Conservation (phyloP, 306 rosid genomes). For the Sicyos edulis region DNA sequence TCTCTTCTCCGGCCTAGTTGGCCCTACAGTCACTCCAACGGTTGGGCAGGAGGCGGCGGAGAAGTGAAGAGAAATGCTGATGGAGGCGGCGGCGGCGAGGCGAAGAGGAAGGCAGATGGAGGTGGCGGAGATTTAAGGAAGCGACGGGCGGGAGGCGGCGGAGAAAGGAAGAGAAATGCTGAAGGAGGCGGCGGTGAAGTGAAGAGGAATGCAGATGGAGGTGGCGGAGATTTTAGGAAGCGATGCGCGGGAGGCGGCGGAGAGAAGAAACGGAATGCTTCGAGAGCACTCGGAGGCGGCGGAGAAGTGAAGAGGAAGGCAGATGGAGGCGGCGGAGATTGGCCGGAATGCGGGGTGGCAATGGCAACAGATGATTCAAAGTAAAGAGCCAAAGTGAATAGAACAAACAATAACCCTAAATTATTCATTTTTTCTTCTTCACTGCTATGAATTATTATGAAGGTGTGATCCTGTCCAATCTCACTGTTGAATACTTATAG, state of each 20-base stretch:
- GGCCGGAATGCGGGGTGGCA: neutral
- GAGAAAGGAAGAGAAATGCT: too few species aligned
- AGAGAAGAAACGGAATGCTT: too few species aligned
- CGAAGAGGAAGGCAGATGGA: neutral
- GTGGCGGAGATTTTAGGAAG: neutral
- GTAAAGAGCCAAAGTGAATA: neutral
- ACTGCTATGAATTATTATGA: too few species aligned
- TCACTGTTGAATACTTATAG: too few species aligned
- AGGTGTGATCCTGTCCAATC: too few species aligned
- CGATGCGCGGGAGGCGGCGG: neutral
- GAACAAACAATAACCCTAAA: neutral
- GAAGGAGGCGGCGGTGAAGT: slow-evolving; percentile 3
- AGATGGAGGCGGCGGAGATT: neutral
- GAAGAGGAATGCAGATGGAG: neutral
- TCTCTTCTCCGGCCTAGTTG: neutral
- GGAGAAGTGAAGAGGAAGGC: neutral
- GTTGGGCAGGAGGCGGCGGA: too few species aligned
- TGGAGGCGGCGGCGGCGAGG: slow-evolving; percentile 13
- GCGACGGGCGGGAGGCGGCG: neutral
- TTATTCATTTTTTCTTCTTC: neutral
- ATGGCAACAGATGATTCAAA: neutral
- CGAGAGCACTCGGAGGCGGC: neutral
- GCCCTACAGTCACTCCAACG: neutral
- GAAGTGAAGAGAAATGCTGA: too few species aligned
- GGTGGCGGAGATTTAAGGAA: neutral